phyloP scores from a whole-genome alignment of 768 basidiomycete genomes.

The Trametes cingulata region DNA sequence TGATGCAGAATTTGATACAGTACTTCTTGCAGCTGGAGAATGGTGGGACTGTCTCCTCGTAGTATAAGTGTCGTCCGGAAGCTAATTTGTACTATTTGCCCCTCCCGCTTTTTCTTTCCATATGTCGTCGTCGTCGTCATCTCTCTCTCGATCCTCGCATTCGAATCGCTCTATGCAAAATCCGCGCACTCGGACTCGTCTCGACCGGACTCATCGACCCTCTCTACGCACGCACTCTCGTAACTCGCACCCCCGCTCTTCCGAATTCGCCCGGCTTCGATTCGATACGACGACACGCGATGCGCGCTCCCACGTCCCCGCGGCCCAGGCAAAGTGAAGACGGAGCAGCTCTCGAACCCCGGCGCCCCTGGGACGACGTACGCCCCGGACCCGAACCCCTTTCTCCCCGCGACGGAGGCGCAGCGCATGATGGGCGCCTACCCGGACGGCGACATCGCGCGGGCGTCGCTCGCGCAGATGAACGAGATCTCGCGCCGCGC shows the following conservation, averaged over 20 bases:
- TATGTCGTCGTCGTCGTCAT: no score
- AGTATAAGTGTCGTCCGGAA: constrained; percentile 34
- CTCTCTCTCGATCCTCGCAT: constrained; percentile 1
- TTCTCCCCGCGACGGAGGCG: constrained; percentile 58
- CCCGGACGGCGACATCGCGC: constrained; percentile 59
- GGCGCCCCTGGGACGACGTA: constrained; percentile 20
- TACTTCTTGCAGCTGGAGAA: constrained; percentile 77
- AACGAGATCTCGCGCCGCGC: constrained; percentile 74
- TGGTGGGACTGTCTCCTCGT: constrained; percentile 41
- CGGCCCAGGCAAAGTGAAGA: constrained; percentile 36
- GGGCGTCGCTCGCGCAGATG: constrained; percentile 73
- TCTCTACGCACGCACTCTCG: neutral
- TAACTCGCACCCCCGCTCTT: neutral
- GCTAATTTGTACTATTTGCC: constrained; percentile 34
- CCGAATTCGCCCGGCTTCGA: constrained; percentile 6
- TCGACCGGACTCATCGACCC: constrained; percentile 2
- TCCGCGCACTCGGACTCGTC: constrained; percentile 14
- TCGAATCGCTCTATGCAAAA: constrained; percentile 34
- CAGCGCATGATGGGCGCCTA: constrained; percentile 52
- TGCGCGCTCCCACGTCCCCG: neutral
- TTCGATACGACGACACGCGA: no score
- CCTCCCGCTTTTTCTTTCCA: constrained; percentile 16
- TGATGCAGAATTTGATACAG: constrained; percentile 80
- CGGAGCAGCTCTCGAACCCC: constrained; percentile 28
- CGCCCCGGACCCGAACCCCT: constrained; percentile 43